Conservation (phyloP, 176 grass and related monocot species). For the Chrysopogon serrulatus region DNA sequence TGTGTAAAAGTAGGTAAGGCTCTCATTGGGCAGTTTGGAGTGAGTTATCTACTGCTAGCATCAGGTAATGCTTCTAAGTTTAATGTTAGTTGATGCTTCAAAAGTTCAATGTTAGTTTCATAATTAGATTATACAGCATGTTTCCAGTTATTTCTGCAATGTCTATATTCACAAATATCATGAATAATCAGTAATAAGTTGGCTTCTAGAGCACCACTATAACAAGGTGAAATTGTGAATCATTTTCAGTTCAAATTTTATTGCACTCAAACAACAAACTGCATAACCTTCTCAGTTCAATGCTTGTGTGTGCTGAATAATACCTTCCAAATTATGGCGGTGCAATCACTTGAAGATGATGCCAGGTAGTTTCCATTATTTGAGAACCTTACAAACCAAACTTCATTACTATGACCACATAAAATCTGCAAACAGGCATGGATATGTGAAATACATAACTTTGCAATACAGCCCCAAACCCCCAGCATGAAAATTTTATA, state of each 20-base stretch:
- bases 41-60: conserved; percentile 2
- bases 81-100: neutral
- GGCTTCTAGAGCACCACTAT: conserved; percentile 3
- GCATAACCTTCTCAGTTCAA: neutral
- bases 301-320: neutral
- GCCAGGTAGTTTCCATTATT: conserved; percentile 86
- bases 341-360: conserved; percentile 93
- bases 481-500: conserved; percentile 28
- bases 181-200: neutral
- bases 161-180: neutral
- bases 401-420: conserved; percentile 89
- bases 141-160: neutral
- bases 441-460: conserved; percentile 36
- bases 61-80: neutral
- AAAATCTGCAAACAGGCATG: conserved; percentile 78
- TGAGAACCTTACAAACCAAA: conserved; percentile 99
- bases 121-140: neutral
- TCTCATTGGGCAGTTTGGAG: neutral
- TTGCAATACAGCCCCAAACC: conserved; percentile 16
- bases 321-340: conserved; percentile 97
- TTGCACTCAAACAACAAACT: conserved; percentile 1
- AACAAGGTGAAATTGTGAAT: conserved; percentile 1
- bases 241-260: conserved; percentile 1
- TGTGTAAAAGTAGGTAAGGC: neutral
- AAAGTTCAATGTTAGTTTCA: neutral